phyloP scores from a whole-genome alignment of 2,329 filamentous ascomycete genomes.

The Penicillium digitatum region DNA sequence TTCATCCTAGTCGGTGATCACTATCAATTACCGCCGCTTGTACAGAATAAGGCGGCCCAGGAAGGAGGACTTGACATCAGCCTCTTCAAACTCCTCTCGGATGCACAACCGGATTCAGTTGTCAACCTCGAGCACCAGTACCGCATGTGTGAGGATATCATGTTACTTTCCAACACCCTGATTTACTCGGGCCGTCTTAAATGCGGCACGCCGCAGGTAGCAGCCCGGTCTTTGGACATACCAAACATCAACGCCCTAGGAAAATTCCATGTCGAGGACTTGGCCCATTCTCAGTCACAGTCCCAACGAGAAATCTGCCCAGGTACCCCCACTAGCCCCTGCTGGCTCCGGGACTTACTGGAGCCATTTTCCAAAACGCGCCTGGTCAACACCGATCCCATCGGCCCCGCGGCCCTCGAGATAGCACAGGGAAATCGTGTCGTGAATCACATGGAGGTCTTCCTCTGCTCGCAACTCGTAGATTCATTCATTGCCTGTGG shows the following conservation, averaged over 20 bases:
- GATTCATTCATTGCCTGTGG: slow-evolving; percentile 72
- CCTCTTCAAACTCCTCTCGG: slow-evolving; percentile 88
- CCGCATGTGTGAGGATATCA: slow-evolving; percentile 96
- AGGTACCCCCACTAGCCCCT: slow-evolving; percentile 49
- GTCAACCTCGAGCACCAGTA: slow-evolving; percentile 94
- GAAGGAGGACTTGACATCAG: slow-evolving; percentile 85
- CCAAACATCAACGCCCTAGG: slow-evolving; percentile 61
- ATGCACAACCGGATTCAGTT: slow-evolving; percentile 79
- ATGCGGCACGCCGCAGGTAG: slow-evolving; percentile 76
- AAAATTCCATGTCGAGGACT: slow-evolving; percentile 50
- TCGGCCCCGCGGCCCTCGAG: slow-evolving; percentile 64
- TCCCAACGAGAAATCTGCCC: slow-evolving; percentile 51
- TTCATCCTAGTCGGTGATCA: slow-evolving; percentile 97
- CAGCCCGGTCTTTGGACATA: slow-evolving; percentile 63
- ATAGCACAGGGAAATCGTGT: slow-evolving; percentile 70
- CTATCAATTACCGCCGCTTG: slow-evolving; percentile 89
- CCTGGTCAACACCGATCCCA: slow-evolving; percentile 82
- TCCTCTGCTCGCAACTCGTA: slow-evolving; percentile 73
- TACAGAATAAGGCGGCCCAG: slow-evolving; percentile 84
- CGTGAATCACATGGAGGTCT: slow-evolving; percentile 79
- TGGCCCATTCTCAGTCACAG: slow-evolving; percentile 19
- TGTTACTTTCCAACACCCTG: slow-evolving; percentile 85
- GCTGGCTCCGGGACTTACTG: slow-evolving; percentile 74
- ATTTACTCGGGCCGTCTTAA: slow-evolving; percentile 90
- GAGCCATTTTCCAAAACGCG: slow-evolving; percentile 69